Percentiles rank a stretch among this genome's conserved stretches.
Evolutionary conservation across 2,329 filamentous ascomycete genomes (phyloP).

Genomic region (Hypocrella siamensis): DNA sequence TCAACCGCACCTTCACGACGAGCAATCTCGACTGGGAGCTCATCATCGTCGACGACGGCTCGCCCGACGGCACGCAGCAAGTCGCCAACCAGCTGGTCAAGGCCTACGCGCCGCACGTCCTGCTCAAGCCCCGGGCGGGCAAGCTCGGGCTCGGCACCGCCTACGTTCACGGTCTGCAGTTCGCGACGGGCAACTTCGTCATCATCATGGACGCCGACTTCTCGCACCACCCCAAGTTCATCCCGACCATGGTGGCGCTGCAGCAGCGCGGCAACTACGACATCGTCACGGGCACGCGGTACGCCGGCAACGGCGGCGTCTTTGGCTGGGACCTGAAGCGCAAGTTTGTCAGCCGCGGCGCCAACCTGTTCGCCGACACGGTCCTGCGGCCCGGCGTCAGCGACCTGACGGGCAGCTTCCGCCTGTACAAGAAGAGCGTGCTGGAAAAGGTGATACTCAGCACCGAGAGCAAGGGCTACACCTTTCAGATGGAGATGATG

Average conservation of each 20-base stretch:
- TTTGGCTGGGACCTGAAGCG: slow-evolving; percentile 94
- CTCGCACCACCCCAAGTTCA: slow-evolving; percentile 98
- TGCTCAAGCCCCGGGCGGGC: slow-evolving; percentile 76
- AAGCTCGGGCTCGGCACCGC: slow-evolving; percentile 96
- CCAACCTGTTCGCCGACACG: slow-evolving; percentile 92
- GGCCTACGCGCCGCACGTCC: slow-evolving; percentile 64
- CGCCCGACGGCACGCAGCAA: slow-evolving; percentile 85
- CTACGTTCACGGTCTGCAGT: slow-evolving; percentile 89
- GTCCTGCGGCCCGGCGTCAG: slow-evolving; percentile 85
- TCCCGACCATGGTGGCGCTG: slow-evolving; percentile 76
- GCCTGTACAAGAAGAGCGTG: slow-evolving; percentile 83
- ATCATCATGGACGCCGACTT: slow-evolving; percentile 99
- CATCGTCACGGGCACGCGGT: slow-evolving; percentile 92
- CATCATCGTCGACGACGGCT: slow-evolving; percentile 96
- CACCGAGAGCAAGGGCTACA: slow-evolving; percentile 93
- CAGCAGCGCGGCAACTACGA: slow-evolving; percentile 72
- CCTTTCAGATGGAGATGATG: slow-evolving; percentile 99
- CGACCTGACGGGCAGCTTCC: slow-evolving; percentile 87
- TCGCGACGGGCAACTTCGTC: slow-evolving; percentile 81
- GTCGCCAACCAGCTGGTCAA: slow-evolving; percentile 82
- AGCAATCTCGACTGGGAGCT: slow-evolving; percentile 91
- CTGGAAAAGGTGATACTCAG: slow-evolving; percentile 78
- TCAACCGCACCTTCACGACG: slow-evolving; percentile 82
- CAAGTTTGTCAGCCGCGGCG: slow-evolving; percentile 70
- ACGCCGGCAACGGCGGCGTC: slow-evolving; percentile 77